Percentiles rank a stretch among this genome's conserved stretches.
Conservation (phyloP, 106 monocot genomes). For the Platanthera guangdongensis region DNA sequence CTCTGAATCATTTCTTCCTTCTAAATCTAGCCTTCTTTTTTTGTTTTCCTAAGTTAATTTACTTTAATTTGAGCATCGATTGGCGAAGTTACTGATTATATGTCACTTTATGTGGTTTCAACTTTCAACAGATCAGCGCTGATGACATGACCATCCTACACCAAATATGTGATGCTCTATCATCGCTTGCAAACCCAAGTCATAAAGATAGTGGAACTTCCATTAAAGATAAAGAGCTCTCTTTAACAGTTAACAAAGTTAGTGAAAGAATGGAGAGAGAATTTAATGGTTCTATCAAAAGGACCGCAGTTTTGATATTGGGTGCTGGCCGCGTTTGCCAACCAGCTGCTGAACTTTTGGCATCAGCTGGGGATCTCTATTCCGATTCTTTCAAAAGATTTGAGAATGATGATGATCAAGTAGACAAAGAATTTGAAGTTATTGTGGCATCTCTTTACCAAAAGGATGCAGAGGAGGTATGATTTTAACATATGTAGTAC, state of each 20-base stretch:
- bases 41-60: not conserved
- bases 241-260: conserved; percentile 48
- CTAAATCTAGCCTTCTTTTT: not conserved
- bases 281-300: conserved; percentile 13
- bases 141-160: conserved; percentile 52
- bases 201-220: conserved; percentile 16
- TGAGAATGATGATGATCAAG: conserved; percentile 13
- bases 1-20: not conserved
- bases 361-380: conserved; percentile 30
- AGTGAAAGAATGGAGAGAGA: conserved; percentile 24
- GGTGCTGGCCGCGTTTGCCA: conserved; percentile 91
- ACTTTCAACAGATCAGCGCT: conserved; percentile 60
- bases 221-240: conserved; percentile 37
- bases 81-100: not conserved
- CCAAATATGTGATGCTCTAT: conserved; percentile 69
- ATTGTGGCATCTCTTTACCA: conserved; percentile 85
- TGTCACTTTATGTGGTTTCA: conserved; percentile 10
- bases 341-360: conserved; percentile 79
- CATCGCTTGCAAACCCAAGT: conserved; percentile 40
- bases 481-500: conserved; percentile 2
- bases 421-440: conserved; percentile 45
- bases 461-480: conserved; percentile 92
- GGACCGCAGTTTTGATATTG: conserved; percentile 59
- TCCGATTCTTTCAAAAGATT: conserved; percentile 16
- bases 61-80: not conserved